Evolutionary conservation across 352 stramenopile genomes (phyloP).

Genomic region (Phytophthora parvispora): DNA sequence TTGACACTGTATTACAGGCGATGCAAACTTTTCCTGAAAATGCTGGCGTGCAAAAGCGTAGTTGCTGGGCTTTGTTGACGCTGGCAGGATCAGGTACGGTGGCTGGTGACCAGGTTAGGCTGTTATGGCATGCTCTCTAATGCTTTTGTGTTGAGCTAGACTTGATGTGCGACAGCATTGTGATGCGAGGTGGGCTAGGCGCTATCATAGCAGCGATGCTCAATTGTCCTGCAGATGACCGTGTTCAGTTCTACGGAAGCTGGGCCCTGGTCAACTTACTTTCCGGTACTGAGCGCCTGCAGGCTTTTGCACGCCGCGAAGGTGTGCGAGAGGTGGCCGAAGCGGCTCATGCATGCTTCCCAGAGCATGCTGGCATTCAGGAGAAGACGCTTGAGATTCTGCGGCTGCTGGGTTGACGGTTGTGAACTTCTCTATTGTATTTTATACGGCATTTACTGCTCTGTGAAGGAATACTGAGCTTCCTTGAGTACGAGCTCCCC

Average conservation of each 20-base stretch:
- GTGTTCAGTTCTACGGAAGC: slow-evolving; percentile 72
- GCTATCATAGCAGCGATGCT: slow-evolving; percentile 81
- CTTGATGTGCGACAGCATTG: slow-evolving; percentile 74
- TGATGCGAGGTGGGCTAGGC: slow-evolving; percentile 65
- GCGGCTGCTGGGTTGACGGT: slow-evolving; percentile 40
- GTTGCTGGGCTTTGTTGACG: slow-evolving; percentile 88
- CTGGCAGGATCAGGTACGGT: slow-evolving; percentile 74
- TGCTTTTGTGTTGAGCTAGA: slow-evolving; percentile 36
- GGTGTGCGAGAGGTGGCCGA: slow-evolving; percentile 87
- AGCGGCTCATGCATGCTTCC: slow-evolving; percentile 84
- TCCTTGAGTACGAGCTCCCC: slow-evolving; percentile 49
- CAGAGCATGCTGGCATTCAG: slow-evolving; percentile 80
- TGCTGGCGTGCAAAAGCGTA: slow-evolving; percentile 76
- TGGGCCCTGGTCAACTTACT: slow-evolving; percentile 83
- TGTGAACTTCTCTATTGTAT: slow-evolving; percentile 26
- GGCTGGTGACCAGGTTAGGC: neutral
- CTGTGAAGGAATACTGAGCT: slow-evolving; percentile 57
- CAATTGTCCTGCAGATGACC: slow-evolving; percentile 68
- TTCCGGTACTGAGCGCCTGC: slow-evolving; percentile 54
- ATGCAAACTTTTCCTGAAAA: slow-evolving; percentile 90
- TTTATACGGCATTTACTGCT: slow-evolving; percentile 21
- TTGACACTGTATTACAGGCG: slow-evolving; percentile 84
- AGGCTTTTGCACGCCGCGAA: slow-evolving; percentile 68
- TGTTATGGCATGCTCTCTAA: neutral
- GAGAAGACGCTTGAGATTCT: slow-evolving; percentile 84